A percentile compares a stretch with the other conserved stretches of the same genome.
These are phyloP conservation scores for Arthrobotrys sinensis DNA, from an alignment of 2,329 filamentous ascomycete genomes.

Conservation along the genomic window DNA sequence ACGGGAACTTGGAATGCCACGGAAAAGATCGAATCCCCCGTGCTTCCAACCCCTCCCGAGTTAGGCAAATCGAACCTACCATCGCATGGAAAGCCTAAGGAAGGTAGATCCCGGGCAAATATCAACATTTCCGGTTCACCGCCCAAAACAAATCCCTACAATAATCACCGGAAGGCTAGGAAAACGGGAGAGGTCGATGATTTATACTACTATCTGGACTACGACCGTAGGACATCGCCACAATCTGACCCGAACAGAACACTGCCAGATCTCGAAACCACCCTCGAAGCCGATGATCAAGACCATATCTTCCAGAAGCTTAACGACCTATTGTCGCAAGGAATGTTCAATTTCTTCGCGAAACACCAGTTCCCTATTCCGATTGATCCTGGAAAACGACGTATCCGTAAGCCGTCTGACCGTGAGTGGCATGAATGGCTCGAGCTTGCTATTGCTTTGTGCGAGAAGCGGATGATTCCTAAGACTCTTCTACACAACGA, in stretches of 20 bases:
- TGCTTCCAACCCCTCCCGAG: constrained; percentile 44
- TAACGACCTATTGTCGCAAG: constrained; percentile 52
- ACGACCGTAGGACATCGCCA: constrained; percentile 49
- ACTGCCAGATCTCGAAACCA: constrained; percentile 59
- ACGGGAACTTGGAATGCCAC: constrained; percentile 37
- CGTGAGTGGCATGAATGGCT: constrained; percentile 61
- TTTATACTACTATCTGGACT: constrained; percentile 57
- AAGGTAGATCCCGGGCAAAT: constrained; percentile 46
- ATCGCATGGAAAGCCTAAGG: constrained; percentile 45
- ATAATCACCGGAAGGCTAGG: constrained; percentile 56
- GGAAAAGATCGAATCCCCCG: constrained; percentile 51
- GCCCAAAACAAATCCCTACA: constrained; percentile 56
- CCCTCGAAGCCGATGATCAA: constrained; percentile 56
- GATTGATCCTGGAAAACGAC: constrained; percentile 59
- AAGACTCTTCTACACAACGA: constrained; percentile 58
- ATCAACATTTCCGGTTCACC: constrained; percentile 49
- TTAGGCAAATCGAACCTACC: constrained; percentile 29
- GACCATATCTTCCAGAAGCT: constrained; percentile 57
- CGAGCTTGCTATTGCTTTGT: constrained; percentile 56
- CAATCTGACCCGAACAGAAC: constrained; percentile 49
- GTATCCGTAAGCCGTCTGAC: constrained; percentile 59
- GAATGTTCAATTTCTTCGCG: constrained; percentile 61
- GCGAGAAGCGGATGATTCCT: constrained; percentile 60
- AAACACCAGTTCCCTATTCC: constrained; percentile 59
- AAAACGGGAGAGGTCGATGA: constrained; percentile 60